A percentile compares a stretch with the other conserved stretches of the same genome.
phyloP scores from a whole-genome alignment of 306 rosid species.

The Prunus mongolica region DNA sequence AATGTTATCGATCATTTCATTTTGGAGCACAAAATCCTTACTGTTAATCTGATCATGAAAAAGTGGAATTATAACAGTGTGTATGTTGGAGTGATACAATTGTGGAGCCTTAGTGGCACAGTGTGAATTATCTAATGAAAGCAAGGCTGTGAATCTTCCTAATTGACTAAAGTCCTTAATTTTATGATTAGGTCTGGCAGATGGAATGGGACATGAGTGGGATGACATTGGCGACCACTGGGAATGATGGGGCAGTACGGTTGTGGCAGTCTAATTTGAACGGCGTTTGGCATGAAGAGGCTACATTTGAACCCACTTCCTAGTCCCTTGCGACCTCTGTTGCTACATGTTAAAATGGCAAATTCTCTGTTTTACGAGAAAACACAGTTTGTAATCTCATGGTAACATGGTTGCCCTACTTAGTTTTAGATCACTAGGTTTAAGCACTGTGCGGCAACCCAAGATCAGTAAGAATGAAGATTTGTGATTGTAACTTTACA shows the following conservation, averaged over 20 bases:
- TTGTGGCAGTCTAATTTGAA: constrained; percentile 88
- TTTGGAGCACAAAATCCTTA: neutral
- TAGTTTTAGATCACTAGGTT: neutral
- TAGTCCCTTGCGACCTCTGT: constrained; percentile 26
- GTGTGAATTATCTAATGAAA: neutral
- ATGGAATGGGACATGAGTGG: constrained; percentile 99
- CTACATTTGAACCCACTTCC: constrained; percentile 67
- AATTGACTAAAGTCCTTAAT: constrained; percentile 3
- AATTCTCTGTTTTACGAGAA: neutral
- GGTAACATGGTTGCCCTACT: neutral
- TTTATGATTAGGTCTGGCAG: constrained; percentile 70
- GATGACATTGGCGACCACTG: constrained; percentile 91
- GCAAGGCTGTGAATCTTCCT: neutral
- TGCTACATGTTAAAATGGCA: neutral
- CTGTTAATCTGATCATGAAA: neutral
- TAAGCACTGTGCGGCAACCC: neutral
- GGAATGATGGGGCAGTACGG: constrained; percentile 67
- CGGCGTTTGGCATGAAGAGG: constrained; percentile 86
- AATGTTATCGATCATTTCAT: neutral
- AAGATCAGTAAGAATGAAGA: neutral
- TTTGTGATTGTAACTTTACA: neutral
- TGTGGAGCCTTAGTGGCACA: no score
- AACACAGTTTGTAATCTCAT: neutral
- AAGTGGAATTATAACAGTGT: neutral
- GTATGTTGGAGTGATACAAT: neutral